Percentiles rank a stretch among this genome's conserved stretches.
phyloP scores from a whole-genome alignment of 1,284 basidiomycete species.

The Earliella scabrosa region DNA sequence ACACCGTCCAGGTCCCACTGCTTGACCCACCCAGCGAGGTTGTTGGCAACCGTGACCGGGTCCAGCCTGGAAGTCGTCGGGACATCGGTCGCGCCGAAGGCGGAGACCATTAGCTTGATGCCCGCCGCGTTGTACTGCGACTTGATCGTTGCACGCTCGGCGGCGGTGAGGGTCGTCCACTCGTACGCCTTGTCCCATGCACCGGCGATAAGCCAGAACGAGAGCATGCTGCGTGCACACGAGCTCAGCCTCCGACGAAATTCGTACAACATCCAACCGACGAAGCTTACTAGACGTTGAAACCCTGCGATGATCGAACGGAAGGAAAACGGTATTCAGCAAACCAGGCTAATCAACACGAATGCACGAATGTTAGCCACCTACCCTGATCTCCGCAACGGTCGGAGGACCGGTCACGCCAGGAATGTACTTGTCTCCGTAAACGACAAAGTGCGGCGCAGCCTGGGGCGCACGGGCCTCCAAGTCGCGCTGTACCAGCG shows the following conservation, averaged over 20 bases:
- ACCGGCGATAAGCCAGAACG: conserved; percentile 47
- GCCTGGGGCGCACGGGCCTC: conserved; percentile 35
- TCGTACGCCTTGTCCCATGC: conserved; percentile 48
- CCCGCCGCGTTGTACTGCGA: conserved; percentile 49
- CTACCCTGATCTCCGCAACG: conserved; percentile 40
- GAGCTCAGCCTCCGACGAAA: neutral
- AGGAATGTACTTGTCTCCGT: conserved; percentile 43
- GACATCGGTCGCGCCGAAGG: conserved; percentile 53
- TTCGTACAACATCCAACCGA: no score
- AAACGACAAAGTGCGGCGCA: conserved; percentile 48
- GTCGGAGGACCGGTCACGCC: conserved; percentile 43
- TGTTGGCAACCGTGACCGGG: conserved; percentile 45
- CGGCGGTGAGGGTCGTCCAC: conserved; percentile 42
- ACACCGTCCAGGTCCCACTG: conserved; percentile 55
- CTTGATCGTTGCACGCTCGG: conserved; percentile 41
- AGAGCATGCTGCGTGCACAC: conserved; percentile 38
- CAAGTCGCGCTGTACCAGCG: conserved; percentile 11
- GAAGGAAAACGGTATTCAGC: neutral
- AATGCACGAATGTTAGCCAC: conserved; percentile 6
- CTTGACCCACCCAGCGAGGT: conserved; percentile 52
- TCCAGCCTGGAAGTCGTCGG: conserved; percentile 50
- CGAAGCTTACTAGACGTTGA: conserved; percentile 49
- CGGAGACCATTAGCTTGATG: conserved; percentile 52
- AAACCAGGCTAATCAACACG: neutral
- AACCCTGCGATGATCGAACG: conserved; percentile 37